phyloP scores from a whole-genome alignment of 108 stramenopile genomes.

The Stephanodiscus triporus region DNA sequence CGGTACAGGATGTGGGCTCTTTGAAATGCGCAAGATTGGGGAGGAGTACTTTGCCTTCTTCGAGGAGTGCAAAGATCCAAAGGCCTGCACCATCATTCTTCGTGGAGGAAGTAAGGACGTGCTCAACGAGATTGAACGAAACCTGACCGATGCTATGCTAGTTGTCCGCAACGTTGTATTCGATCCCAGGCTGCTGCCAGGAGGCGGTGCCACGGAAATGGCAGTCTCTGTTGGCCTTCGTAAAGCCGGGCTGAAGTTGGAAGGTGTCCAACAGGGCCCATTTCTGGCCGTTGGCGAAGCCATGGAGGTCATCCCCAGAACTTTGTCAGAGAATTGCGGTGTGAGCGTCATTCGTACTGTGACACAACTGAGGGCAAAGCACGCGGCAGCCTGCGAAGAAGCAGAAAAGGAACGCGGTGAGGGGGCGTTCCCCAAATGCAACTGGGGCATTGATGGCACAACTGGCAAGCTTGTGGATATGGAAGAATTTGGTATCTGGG shows the following conservation, averaged over 20 bases:
- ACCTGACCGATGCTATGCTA: conserved; percentile 99
- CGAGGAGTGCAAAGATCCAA: conserved; percentile 97
- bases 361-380: conserved; percentile 96
- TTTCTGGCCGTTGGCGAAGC: conserved; percentile 97
- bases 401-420: conserved; percentile 44
- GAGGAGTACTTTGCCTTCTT: conserved; percentile 98
- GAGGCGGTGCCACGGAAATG: conserved; percentile 99
- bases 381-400: conserved; percentile 82
- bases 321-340: conserved; percentile 98
- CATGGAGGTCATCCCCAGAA: conserved; percentile 99
- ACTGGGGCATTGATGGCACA: conserved; percentile 95
- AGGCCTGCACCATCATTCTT: conserved; percentile 98
- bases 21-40: conserved; percentile 99
- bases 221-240: conserved; percentile 93
- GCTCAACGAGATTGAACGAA: conserved; percentile 99
- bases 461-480: conserved; percentile 97
- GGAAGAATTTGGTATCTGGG: conserved; percentile 97
- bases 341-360: conserved; percentile 97
- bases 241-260: conserved; percentile 70
- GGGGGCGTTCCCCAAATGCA: conserved; percentile 60
- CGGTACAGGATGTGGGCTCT: conserved; percentile 97
- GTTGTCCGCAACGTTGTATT: conserved; percentile 99
- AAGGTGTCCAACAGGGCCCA: conserved; percentile 94
- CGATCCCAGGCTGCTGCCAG: conserved; percentile 96
- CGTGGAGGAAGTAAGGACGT: conserved; percentile 99